Evolutionary conservation across 345 rosid species (phyloP).

Genomic region (Pugionium cornutum): DNA sequence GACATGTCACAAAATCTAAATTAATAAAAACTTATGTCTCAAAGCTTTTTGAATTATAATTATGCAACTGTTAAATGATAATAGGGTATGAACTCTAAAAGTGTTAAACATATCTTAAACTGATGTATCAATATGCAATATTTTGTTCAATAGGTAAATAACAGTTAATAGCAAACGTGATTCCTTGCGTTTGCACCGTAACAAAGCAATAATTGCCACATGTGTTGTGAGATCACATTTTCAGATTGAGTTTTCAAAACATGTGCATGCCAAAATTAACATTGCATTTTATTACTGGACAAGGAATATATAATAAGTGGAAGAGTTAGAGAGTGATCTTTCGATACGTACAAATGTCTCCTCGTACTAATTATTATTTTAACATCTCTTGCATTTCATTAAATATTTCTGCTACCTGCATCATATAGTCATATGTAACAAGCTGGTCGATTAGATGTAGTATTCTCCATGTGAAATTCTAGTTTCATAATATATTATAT

Average conservation of each 20-base stretch:
- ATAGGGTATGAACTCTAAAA: too few species aligned
- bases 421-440: not conserved
- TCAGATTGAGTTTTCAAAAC: conserved; percentile 4
- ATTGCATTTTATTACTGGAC: not conserved
- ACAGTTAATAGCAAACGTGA: not conserved
- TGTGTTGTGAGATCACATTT: conserved; percentile 17
- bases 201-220: conserved; percentile 1
- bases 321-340: conserved; percentile 12
- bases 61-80: too few species aligned
- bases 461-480: conserved; percentile 7
- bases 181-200: not conserved
- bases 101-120: not conserved
- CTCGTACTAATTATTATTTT: conserved; percentile 23
- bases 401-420: not conserved
- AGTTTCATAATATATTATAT: not conserved
- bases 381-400: not conserved
- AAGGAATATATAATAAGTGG: conserved; percentile 4
- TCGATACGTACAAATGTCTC: conserved; percentile 27
- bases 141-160: too few species aligned
- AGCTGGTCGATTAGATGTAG: conserved; percentile 30
- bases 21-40: too few species aligned
- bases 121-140: not conserved
- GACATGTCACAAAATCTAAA: too few species aligned
- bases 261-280: conserved; percentile 8
- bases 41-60: too few species aligned